Conservation (phyloP, 345 rosid species). For the Salix purpurea region DNA sequence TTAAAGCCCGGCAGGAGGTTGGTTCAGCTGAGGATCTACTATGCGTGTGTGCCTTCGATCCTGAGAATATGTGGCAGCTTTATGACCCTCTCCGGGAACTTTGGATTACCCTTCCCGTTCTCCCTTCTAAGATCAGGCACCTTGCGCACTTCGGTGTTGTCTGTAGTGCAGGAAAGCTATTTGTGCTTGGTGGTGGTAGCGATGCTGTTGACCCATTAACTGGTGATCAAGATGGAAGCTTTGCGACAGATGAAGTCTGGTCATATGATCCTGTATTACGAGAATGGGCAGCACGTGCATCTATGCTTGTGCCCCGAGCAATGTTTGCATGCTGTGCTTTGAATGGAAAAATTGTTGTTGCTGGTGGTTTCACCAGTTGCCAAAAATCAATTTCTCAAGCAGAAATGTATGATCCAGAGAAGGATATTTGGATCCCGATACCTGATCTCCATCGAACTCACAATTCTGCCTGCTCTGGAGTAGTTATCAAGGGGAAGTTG, state of each 20-base stretch:
- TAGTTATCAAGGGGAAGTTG: slow-evolving; percentile 61
- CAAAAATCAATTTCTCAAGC: slow-evolving; percentile 84
- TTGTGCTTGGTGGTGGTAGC: slow-evolving; percentile 93
- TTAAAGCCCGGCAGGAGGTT: slow-evolving; percentile 67
- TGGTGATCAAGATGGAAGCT: slow-evolving; percentile 93
- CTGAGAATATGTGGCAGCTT: slow-evolving; percentile 93
- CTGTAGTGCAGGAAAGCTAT: slow-evolving; percentile 59
- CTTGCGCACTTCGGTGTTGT: slow-evolving; percentile 82
- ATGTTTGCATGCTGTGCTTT: slow-evolving; percentile 92
- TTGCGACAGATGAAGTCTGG: slow-evolving; percentile 92
- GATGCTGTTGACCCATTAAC: slow-evolving; percentile 88
- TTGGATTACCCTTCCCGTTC: slow-evolving; percentile 88
- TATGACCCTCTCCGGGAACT: slow-evolving; percentile 73
- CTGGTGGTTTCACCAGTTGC: slow-evolving; percentile 92
- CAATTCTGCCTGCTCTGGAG: slow-evolving; percentile 85
- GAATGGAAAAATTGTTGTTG: slow-evolving; percentile 81
- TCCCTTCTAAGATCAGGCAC: slow-evolving; percentile 79
- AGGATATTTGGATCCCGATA: slow-evolving; percentile 68
- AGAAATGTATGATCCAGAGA: slow-evolving; percentile 84
- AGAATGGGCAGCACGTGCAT: slow-evolving; percentile 57
- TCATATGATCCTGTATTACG: slow-evolving; percentile 73
- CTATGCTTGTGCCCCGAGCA: slow-evolving; percentile 92
- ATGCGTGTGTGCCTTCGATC: slow-evolving; percentile 84
- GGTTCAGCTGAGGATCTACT: slow-evolving; percentile 65
- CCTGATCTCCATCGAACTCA: slow-evolving; percentile 86